Conservation (phyloP, 2,329 filamentous ascomycete genomes). For the Ambrosiella cleistominuta region DNA sequence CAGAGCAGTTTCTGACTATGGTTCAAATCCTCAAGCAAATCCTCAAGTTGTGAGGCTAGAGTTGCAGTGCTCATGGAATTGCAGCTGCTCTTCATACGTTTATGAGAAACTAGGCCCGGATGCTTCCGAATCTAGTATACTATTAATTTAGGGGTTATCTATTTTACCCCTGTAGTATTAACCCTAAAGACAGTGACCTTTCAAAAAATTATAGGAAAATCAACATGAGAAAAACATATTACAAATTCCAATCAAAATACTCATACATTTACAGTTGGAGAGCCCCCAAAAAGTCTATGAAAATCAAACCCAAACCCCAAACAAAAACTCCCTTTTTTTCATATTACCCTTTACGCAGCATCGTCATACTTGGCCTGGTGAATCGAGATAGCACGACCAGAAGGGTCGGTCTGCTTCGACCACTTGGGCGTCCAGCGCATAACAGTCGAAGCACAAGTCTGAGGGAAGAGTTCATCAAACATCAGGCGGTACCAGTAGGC, state of each 20-base stretch:
- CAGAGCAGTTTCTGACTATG: too few relatives aligned
- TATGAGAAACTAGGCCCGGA: neutral
- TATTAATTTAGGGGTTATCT: conserved; percentile 2
- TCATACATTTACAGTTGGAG: neutral
- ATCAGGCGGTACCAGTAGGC: conserved; percentile 97
- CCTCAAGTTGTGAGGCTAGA: neutral
- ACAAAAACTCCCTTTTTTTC: neutral
- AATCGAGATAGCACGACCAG: conserved; percentile 65
- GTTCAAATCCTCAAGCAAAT: too few relatives aligned
- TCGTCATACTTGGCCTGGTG: conserved; percentile 58
- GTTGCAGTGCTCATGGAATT: neutral
- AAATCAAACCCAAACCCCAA: neutral
- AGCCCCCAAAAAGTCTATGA: neutral
- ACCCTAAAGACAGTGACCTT: neutral
- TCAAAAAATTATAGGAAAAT: neutral
- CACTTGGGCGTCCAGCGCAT: conserved; percentile 95
- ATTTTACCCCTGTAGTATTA: neutral
- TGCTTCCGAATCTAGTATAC: conserved; percentile 8
- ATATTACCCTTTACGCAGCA: conserved; percentile 14
- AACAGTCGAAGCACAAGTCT: conserved; percentile 77
- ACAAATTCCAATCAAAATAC: neutral
- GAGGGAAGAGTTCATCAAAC: conserved; percentile 98
- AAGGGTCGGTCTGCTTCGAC: conserved; percentile 91
- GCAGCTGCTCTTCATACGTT: neutral
- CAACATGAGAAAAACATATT: neutral